Evolutionary conservation across 148 eudicot genomes (phyloP).

Genomic region (Suaeda aralocaspica): DNA sequence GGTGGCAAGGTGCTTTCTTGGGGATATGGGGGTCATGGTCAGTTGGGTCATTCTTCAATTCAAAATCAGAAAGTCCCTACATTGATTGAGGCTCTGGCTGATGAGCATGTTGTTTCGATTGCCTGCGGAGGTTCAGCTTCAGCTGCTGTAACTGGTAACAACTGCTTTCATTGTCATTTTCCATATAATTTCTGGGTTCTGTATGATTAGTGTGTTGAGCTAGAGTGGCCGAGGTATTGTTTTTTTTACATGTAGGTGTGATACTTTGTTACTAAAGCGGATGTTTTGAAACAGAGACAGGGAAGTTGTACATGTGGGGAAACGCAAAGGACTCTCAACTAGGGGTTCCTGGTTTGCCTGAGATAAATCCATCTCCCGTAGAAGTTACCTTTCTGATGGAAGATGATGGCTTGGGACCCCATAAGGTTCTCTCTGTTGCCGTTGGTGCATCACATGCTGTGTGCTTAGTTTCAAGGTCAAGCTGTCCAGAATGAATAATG

Average conservation of each 20-base stretch:
- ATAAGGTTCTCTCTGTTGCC: slow-evolving; percentile 61
- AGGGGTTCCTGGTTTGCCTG: slow-evolving; percentile 92
- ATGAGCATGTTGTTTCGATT: slow-evolving; percentile 56
- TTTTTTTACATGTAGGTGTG: no score
- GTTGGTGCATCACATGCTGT: slow-evolving; percentile 84
- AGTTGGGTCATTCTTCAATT: slow-evolving; percentile 77
- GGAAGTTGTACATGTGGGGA: slow-evolving; percentile 95
- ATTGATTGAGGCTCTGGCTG: slow-evolving; percentile 61
- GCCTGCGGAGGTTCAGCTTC: slow-evolving; percentile 94
- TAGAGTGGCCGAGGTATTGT: neutral
- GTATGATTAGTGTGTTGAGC: neutral
- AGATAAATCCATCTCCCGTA: slow-evolving; percentile 62
- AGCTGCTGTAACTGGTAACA: slow-evolving; percentile 84
- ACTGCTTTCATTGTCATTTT: neutral
- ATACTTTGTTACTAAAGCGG: neutral
- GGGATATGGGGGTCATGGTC: slow-evolving; percentile 99
- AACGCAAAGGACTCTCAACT: slow-evolving; percentile 75
- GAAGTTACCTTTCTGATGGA: slow-evolving; percentile 80
- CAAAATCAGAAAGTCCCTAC: slow-evolving; percentile 68
- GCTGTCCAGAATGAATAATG: neutral
- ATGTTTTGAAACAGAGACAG: slow-evolving; percentile 43
- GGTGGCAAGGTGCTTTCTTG: slow-evolving; percentile 83
- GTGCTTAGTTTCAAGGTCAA: slow-evolving; percentile 65
- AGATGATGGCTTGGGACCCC: slow-evolving; percentile 64
- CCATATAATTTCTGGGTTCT: neutral